Percentiles rank a stretch among this genome's conserved stretches.
phyloP scores from a whole-genome alignment of 192 early-diverging fungal species.

The Dimargaris cristalligena region DNA sequence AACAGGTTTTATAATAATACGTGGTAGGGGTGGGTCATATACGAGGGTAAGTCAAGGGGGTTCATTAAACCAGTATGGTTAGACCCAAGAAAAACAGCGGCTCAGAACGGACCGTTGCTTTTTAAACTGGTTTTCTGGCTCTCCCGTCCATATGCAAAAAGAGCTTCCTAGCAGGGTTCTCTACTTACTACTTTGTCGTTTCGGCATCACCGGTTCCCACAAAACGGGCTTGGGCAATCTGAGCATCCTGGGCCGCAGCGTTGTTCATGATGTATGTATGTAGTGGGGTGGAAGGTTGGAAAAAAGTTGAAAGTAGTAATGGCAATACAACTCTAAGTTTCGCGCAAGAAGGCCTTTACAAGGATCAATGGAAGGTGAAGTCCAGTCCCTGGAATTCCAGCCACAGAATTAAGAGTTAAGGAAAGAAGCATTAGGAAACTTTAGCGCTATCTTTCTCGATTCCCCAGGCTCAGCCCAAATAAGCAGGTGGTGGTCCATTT shows the following conservation, averaged over 20 bases:
- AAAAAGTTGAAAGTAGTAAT: background rate
- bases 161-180: background rate
- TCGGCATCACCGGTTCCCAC: conserved; percentile 85
- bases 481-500: too few species aligned
- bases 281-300: background rate
- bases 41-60: too few species aligned
- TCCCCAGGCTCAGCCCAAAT: too few species aligned
- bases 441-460: too few species aligned
- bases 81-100: background rate
- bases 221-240: background rate
- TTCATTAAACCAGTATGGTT: background rate
- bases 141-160: background rate
- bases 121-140: background rate
- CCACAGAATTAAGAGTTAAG: too few species aligned
- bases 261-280: background rate
- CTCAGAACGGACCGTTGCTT: background rate
- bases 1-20: background rate
- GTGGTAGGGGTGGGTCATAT: too few species aligned
- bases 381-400: too few species aligned
- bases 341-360: too few species aligned
- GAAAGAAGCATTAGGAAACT: too few species aligned
- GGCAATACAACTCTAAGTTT: too few species aligned
- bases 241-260: background rate
- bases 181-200: conserved; percentile 65
- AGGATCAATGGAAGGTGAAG: too few species aligned